phyloP scores from a whole-genome alignment of 192 early-diverging fungal genomes.

The Chytriomyces confervae region DNA sequence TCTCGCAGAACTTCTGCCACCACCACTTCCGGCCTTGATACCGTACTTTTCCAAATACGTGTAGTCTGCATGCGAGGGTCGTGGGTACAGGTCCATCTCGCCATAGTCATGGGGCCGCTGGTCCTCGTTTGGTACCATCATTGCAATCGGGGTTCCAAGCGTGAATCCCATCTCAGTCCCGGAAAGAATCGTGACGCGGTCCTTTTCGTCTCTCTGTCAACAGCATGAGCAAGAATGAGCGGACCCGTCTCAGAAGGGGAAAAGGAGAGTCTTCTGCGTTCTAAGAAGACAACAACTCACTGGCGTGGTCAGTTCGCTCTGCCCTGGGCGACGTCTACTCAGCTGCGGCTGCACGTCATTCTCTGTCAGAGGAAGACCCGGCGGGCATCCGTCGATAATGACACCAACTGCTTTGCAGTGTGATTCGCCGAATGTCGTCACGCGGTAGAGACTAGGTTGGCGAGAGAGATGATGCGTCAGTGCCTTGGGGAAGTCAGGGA shows the following conservation, averaged over 20 bases:
- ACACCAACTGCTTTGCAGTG: slow-evolving; percentile 98
- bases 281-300: slow-evolving; percentile 51
- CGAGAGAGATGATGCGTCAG: neutral
- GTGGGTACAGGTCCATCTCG: slow-evolving; percentile 94
- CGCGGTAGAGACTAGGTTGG: slow-evolving; percentile 48
- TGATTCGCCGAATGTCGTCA: slow-evolving; percentile 97
- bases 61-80: slow-evolving; percentile 97
- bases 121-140: slow-evolving; percentile 93
- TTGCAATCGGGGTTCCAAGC: slow-evolving; percentile 92
- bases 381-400: slow-evolving; percentile 94
- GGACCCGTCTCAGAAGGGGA: neutral
- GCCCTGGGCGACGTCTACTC: slow-evolving; percentile 91
- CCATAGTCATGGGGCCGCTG: slow-evolving; percentile 95
- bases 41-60: slow-evolving; percentile 97
- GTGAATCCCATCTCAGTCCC: slow-evolving; percentile 93
- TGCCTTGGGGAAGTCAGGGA: neutral
- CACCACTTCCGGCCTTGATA: slow-evolving; percentile 92
- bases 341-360: slow-evolving; percentile 92
- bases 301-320: slow-evolving; percentile 94
- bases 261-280: neutral
- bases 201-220: slow-evolving; percentile 89
- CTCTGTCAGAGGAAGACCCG: slow-evolving; percentile 89
- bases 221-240: neutral
- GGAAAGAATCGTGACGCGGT: slow-evolving; percentile 87
- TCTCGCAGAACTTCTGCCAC: slow-evolving; percentile 90